Base-by-base conservation (phyloP, 108 stramenopile species). In the Aurantiochytrium sp. region DNA sequence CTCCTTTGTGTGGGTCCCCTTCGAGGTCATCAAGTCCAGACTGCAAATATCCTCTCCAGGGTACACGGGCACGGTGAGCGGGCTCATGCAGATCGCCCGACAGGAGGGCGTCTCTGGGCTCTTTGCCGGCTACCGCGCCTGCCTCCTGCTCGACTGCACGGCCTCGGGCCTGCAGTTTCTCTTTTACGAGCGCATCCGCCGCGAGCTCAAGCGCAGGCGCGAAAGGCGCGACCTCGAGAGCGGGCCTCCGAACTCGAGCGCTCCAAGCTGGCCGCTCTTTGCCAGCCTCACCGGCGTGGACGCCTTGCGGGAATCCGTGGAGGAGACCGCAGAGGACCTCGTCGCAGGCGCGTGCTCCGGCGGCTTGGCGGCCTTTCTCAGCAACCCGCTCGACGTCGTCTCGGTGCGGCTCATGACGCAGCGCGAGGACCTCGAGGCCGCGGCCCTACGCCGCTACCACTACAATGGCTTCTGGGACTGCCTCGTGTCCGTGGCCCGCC, bases 301-400 rank as follows among this genome's bases (percentile, higher is more conserved):
- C 12, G 73, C 8, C 30, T 24, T 81, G n/a, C 45, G 39, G 6
- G 73, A 81, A 24, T 81, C 73, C 45, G 45, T 81, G 19, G 73
- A 81, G 45, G 73, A 81, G 19, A 39, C 48, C 34, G 50, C 42
- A 86, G 48, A 86, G 48, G 86, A 34, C 34, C 55, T 73, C 12
- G 31, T 86, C 21, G 88, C 88, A 4, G 88, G 88, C 24, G 87
- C 37, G 3, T 17, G 19, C 24, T 87, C 88, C 0, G 88, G 88
- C 4, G 88, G 55, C 27, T 4, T 85, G 30, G 69, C 73, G 0
- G 88, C 85, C 1, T 87, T 53, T 19, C 53, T 88, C 37, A 85
- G 86, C 81, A 88, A 88, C 73, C 88, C 88, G 22, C 36, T 88
- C 50, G 88, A 88, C 34, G 45, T 52, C 22, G 69, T 85, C 31